Percentiles rank a stretch among this genome's conserved stretches.
Evolutionary conservation across 352 stramenopile genomes (phyloP).

Genomic region (Phytophthora pinifolia): DNA sequence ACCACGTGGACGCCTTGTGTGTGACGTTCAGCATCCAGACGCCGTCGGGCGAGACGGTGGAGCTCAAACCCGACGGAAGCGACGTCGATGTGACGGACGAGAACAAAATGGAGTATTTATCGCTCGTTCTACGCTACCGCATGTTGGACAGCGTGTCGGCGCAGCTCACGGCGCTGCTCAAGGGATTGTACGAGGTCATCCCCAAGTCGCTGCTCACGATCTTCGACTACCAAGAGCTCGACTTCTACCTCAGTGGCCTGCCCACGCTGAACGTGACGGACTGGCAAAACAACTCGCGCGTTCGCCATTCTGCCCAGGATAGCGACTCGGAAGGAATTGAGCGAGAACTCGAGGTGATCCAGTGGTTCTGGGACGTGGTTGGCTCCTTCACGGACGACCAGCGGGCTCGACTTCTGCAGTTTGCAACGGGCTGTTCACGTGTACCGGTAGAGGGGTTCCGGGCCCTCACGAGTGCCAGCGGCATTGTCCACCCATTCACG

Average conservation of each 20-base stretch:
- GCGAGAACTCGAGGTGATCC: constrained; percentile 62
- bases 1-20: constrained; percentile 64
- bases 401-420: constrained; percentile 96
- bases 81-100: constrained; percentile 93
- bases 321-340: constrained; percentile 53
- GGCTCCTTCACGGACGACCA: constrained; percentile 89
- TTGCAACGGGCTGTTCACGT: constrained; percentile 96
- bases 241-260: constrained; percentile 92
- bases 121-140: constrained; percentile 91
- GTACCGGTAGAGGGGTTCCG: constrained; percentile 89
- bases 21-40: constrained; percentile 75
- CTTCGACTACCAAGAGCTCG: constrained; percentile 95
- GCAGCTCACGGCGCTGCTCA: constrained; percentile 91
- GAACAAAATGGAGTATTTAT: constrained; percentile 96
- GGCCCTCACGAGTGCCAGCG: constrained; percentile 76
- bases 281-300: constrained; percentile 79
- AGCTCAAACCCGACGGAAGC: constrained; percentile 90
- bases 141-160: constrained; percentile 90
- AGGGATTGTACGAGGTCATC: constrained; percentile 93
- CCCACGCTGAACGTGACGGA: constrained; percentile 86
- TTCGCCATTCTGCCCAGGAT: constrained; percentile 46
- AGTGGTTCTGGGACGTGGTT: constrained; percentile 93
- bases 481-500: constrained; percentile 80
- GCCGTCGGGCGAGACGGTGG: constrained; percentile 66
- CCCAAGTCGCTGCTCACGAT: constrained; percentile 86